These are phyloP conservation scores for Dissophora ornata DNA, from an alignment of 192 early-diverging fungal genomes.

Conservation along the genomic window DNA sequence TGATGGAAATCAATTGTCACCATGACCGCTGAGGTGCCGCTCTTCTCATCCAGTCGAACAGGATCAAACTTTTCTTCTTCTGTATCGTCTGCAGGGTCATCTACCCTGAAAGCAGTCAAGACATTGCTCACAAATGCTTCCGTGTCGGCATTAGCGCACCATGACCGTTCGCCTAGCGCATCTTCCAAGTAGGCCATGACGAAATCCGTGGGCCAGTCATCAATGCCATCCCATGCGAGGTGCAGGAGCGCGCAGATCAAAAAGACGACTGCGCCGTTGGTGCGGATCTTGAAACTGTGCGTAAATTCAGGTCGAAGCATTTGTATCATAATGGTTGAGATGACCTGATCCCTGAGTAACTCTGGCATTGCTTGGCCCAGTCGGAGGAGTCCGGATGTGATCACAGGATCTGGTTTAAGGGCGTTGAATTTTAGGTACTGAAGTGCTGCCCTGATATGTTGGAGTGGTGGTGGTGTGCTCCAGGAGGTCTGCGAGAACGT, in stretches of 20 bases:
- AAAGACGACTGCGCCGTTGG: slow-evolving; percentile 40
- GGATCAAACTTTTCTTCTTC: slow-evolving; percentile 30
- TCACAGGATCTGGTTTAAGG: slow-evolving; percentile 45
- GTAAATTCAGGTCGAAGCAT: slow-evolving; percentile 52
- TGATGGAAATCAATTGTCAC: slow-evolving; percentile 34
- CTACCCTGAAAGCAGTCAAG: slow-evolving; percentile 37
- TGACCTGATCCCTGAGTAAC: slow-evolving; percentile 22
- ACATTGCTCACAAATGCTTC: slow-evolving; percentile 39
- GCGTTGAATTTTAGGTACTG: slow-evolving; percentile 42
- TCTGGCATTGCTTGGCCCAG: slow-evolving; percentile 39
- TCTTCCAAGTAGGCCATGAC: slow-evolving; percentile 53
- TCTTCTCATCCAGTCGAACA: slow-evolving; percentile 45
- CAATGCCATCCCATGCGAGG: slow-evolving; percentile 39
- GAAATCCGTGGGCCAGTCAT: slow-evolving; percentile 51
- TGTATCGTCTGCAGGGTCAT: slow-evolving; percentile 12
- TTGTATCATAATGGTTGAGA: slow-evolving; percentile 36
- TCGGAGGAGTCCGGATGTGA: slow-evolving; percentile 40
- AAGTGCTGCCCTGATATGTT: slow-evolving; percentile 32
- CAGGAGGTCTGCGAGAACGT: slow-evolving; percentile 35
- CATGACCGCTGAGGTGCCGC: slow-evolving; percentile 29
- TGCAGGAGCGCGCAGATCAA: slow-evolving; percentile 43
- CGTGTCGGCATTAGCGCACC: slow-evolving; percentile 41
- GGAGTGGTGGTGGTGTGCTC: slow-evolving; percentile 37
- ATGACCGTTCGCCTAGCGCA: slow-evolving; percentile 41
- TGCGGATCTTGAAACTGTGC: slow-evolving; percentile 48